phyloP scores from a whole-genome alignment of 2,329 filamentous ascomycete genomes.

The Talaromyces sp. region DNA sequence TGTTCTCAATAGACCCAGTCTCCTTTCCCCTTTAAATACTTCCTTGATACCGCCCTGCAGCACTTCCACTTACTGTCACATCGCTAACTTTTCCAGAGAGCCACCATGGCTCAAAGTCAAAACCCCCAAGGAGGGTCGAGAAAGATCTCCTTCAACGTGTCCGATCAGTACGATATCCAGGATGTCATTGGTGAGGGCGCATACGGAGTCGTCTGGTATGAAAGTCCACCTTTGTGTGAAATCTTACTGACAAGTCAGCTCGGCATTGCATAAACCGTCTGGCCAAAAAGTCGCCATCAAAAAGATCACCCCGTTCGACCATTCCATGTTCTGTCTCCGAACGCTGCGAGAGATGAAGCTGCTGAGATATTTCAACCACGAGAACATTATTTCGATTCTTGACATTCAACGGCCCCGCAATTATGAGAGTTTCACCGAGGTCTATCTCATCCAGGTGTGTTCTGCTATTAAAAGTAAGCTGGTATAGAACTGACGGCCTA shows the following conservation, averaged over 20 bases:
- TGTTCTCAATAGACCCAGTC: neutral
- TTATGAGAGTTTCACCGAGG: slow-evolving; percentile 94
- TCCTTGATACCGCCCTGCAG: neutral
- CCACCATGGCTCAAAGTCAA: slow-evolving; percentile 37
- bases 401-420: slow-evolving; percentile 97
- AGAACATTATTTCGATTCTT: slow-evolving; percentile 99
- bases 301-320: slow-evolving; percentile 99
- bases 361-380: slow-evolving; percentile 97
- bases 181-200: slow-evolving; percentile 98
- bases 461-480: neutral
- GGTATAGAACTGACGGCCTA: slow-evolving; percentile 28
- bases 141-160: slow-evolving; percentile 99
- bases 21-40: neutral
- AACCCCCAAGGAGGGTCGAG: slow-evolving; percentile 55
- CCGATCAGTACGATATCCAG: slow-evolving; percentile 98
- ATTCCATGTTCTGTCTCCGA: slow-evolving; percentile 96
- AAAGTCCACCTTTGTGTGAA: no score
- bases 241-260: slow-evolving; percentile 52
- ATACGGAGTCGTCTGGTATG: slow-evolving; percentile 96
- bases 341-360: slow-evolving; percentile 99
- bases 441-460: slow-evolving; percentile 92
- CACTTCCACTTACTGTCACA: neutral
- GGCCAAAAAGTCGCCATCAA: slow-evolving; percentile 99
- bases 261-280: slow-evolving; percentile 95
- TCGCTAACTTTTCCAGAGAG: neutral